Evolutionary conservation across 2,329 filamentous ascomycete genomes (phyloP).

Genomic region (Incumbomyces lentus): DNA sequence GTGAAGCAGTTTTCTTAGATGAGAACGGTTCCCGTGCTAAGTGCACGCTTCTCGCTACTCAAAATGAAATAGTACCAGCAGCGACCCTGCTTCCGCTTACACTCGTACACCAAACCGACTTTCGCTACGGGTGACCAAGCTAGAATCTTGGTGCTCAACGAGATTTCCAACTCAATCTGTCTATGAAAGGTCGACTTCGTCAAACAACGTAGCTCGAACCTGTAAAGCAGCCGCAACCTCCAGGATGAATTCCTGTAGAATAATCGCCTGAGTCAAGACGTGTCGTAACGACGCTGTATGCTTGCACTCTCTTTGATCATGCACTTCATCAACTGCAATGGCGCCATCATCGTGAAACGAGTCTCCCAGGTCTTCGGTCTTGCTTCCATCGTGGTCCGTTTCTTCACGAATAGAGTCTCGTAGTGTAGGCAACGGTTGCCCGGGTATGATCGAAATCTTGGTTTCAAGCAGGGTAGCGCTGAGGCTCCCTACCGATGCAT

Average conservation of each 20-base stretch:
- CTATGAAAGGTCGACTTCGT: constrained; percentile 41
- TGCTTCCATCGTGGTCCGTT: no score
- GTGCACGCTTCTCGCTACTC: no score
- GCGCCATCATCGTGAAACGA: neutral
- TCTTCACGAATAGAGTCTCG: no score
- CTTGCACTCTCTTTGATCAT: no score
- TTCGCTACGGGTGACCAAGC: no score
- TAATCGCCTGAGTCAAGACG: constrained; percentile 66
- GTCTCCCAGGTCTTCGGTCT: no score
- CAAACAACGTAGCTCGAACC: constrained; percentile 63
- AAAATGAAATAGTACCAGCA: no score
- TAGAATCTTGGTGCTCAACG: no score
- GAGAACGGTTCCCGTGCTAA: neutral
- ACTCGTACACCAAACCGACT: no score
- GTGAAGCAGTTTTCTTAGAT: neutral
- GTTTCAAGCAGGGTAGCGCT: constrained; percentile 6
- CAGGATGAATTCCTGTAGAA: constrained; percentile 69
- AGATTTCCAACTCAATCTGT: neutral
- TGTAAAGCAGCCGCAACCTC: constrained; percentile 67
- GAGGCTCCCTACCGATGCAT: neutral
- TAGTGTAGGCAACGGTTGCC: no score
- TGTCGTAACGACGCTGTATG: constrained; percentile 59
- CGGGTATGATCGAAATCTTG: neutral
- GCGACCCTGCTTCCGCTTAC: no score
- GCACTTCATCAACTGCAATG: constrained; percentile 13